These are phyloP conservation scores for Neofusicoccum kwambonambiense DNA, from an alignment of 2,329 filamentous ascomycete genomes.

Conservation along the genomic window DNA sequence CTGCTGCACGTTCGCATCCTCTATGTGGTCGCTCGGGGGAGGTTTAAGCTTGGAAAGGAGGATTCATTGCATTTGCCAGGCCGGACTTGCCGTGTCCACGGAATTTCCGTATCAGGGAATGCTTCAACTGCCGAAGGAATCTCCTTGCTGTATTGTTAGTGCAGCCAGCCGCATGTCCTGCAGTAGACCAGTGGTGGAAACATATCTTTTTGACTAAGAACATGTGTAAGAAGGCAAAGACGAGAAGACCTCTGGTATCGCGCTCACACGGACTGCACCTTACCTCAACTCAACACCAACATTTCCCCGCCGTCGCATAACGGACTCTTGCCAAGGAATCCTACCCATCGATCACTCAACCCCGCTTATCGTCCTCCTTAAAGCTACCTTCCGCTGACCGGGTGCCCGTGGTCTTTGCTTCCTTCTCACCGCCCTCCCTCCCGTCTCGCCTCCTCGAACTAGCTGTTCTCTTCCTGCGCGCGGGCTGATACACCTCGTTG, in stretches of 20 bases:
- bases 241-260: background rate
- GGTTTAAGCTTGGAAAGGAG: too few relatives aligned
- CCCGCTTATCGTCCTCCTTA: slow-evolving; percentile 1
- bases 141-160: too few relatives aligned
- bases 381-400: slow-evolving; percentile 3
- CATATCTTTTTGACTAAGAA: background rate
- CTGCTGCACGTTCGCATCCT: too few relatives aligned
- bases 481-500: slow-evolving; percentile 90
- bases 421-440: slow-evolving; percentile 33
- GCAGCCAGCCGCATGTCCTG: background rate
- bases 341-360: background rate
- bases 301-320: background rate
- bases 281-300: slow-evolving; percentile 8
- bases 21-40: too few relatives aligned
- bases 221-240: background rate
- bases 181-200: background rate
- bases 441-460: slow-evolving; percentile 26
- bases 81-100: too few relatives aligned
- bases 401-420: slow-evolving; percentile 25
- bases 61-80: too few relatives aligned
- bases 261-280: background rate
- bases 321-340: background rate
- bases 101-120: too few relatives aligned
- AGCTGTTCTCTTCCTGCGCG: slow-evolving; percentile 59
- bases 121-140: too few relatives aligned